phyloP scores from a whole-genome alignment of 139 green algal species.

The Coelastrella sp. region DNA sequence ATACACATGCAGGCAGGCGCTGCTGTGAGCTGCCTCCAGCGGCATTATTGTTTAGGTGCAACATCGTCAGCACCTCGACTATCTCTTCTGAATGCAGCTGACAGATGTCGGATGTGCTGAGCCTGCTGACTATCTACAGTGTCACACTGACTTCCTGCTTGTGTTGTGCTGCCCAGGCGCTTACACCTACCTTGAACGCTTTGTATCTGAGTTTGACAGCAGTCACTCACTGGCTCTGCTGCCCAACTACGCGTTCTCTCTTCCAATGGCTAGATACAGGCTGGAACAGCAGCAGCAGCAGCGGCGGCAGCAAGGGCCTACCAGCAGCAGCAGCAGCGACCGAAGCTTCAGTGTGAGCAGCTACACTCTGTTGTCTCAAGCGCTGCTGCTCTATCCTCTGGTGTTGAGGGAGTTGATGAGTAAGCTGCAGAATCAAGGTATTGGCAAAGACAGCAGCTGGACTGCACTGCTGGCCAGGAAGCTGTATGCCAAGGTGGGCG shows the following conservation, averaged over 20 bases:
- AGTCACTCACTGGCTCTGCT: slow-evolving; percentile 72
- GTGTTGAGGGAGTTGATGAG: slow-evolving; percentile 72
- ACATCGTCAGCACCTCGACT: too few relatives aligned
- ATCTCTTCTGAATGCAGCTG: too few relatives aligned
- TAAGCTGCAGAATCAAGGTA: slow-evolving; percentile 76
- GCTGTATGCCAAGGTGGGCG: slow-evolving; percentile 61
- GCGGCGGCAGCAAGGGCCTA: slow-evolving; percentile 30
- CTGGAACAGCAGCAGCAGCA: slow-evolving; percentile 52
- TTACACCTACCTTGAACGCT: slow-evolving; percentile 69
- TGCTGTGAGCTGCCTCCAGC: background rate
- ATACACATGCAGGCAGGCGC: background rate
- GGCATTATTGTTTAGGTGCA: background rate
- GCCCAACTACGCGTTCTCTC: slow-evolving; percentile 86
- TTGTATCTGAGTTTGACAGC: slow-evolving; percentile 66
- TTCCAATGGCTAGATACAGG: slow-evolving; percentile 71
- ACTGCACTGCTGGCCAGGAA: slow-evolving; percentile 59
- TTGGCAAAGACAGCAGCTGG: slow-evolving; percentile 67
- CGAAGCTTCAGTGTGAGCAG: background rate
- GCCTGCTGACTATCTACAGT: too few relatives aligned
- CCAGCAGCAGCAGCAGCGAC: slow-evolving; percentile 23
- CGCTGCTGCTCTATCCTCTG: slow-evolving; percentile 84
- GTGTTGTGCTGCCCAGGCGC: slow-evolving; percentile 1
- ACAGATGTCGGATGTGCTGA: too few relatives aligned
- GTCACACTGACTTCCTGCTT: background rate
- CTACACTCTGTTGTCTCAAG: slow-evolving; percentile 63